Base-by-base conservation (phyloP, 257 asterid species). In the Nicotiana undulata region DNA sequence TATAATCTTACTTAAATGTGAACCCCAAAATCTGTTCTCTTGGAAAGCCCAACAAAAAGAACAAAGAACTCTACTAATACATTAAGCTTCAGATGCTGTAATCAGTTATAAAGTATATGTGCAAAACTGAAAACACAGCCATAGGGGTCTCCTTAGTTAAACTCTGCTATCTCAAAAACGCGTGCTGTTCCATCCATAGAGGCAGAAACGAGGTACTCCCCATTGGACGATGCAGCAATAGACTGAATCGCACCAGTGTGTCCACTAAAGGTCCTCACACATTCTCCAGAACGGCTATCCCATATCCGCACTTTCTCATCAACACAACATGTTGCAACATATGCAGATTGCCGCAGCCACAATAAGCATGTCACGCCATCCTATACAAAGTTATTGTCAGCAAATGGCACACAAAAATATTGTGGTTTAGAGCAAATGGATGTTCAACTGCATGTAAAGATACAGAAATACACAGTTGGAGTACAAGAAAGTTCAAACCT, bases 251-350 rank as follows among this genome's bases (percentile, higher is more conserved):
- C 90, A 81, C 78, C 84, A 0, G 85, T 56, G 56, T 95, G 98
- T 22, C 99, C 97, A 9, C 85, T 65, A 9, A 91, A 86, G 46
- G 84, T 66, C 85, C 80, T 93, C 12, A 80, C 90, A 75, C 92
- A 87, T 32, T 86, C 85, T 75, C 98, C 97, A 0, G 98, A 93
- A 7, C 89, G 90, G 83, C 97, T 87, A 81, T 95, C 94, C 97
- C 97, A 95, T 63, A 93, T 46, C 12, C 93, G 84, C 40, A 93
- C 85, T 83, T 91, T 91, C 58, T 98, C 98, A 65, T 90, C 98
- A 49, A 84, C 84, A 51, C 92, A 79, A 32, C 98, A 98, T 0
- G 92, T 89, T 64, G 95, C 95, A 79, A 92, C 77, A 75, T 80
- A 88, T 83, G 88, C 87, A 7, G 92, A 85, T 79, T 89, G 82